Conservation (phyloP, 2,329 filamentous ascomycete species). For the Thelonectria blattea region DNA sequence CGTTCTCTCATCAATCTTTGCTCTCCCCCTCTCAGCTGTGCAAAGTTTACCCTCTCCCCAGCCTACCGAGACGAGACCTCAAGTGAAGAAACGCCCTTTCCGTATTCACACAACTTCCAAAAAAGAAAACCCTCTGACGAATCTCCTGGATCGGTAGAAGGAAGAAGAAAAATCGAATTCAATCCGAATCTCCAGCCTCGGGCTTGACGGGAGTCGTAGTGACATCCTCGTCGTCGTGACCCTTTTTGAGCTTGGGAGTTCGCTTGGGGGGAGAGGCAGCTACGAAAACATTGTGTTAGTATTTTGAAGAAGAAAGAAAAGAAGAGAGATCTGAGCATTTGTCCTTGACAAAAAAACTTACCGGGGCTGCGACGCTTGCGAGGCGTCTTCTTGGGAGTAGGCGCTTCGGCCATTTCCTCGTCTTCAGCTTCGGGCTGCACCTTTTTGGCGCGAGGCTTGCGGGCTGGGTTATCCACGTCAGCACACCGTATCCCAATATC, state of each 20-base stretch:
- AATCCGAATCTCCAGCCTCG: constrained; percentile 8
- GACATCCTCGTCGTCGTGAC: constrained; percentile 19
- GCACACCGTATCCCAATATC: background rate
- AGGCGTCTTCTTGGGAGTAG: constrained; percentile 22
- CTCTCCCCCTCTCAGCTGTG: background rate
- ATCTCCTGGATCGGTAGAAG: too few relatives aligned
- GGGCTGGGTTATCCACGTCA: constrained; percentile 20
- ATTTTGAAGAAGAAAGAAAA: background rate
- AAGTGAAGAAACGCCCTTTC: background rate
- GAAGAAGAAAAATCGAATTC: background rate
- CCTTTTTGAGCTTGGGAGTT: constrained; percentile 28
- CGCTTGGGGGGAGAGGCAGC: constrained; percentile 22
- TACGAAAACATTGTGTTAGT: constrained; percentile 13
- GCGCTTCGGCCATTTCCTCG: constrained; percentile 10
- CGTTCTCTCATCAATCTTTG: background rate
- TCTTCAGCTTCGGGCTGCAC: constrained; percentile 3
- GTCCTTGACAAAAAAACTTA: constrained; percentile 4
- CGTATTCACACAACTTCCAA: constrained; percentile 2
- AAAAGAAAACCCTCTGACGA: too few relatives aligned
- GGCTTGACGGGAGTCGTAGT: constrained; percentile 20
- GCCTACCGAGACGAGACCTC: background rate
- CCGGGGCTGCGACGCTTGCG: constrained; percentile 29
- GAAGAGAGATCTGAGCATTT: too few relatives aligned
- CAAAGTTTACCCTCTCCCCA: background rate
- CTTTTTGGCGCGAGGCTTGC: constrained; percentile 33